Percentiles rank a stretch among this genome's conserved stretches.
These are phyloP conservation scores for Jacaranda mimosifolia DNA, from an alignment of 257 asterid genomes.

Conservation along the genomic window DNA sequence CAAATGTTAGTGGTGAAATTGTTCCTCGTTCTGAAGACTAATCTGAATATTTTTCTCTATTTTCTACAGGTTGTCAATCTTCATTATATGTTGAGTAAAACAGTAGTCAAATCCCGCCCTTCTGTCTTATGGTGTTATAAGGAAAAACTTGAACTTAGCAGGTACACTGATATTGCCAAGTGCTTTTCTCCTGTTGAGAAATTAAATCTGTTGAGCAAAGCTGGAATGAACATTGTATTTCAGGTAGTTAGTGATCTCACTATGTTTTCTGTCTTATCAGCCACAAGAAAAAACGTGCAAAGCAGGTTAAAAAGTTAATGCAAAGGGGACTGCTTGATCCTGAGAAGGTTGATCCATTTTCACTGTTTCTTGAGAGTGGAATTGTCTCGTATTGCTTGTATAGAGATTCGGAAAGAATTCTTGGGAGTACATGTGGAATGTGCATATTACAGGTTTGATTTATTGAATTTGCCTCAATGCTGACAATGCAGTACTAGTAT, in stretches of 20 bases:
- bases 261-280: slow-evolving; percentile 32
- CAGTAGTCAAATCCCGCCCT: slow-evolving; percentile 54
- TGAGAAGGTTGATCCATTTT: slow-evolving; percentile 57
- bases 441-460: slow-evolving; percentile 64
- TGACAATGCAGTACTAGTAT: background rate
- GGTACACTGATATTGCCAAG: slow-evolving; percentile 35
- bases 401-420: slow-evolving; percentile 64
- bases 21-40: no score
- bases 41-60: background rate
- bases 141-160: slow-evolving; percentile 71
- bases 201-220: background rate
- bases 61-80: slow-evolving; percentile 45
- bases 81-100: slow-evolving; percentile 59
- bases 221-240: background rate
- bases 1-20: no score
- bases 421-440: slow-evolving; percentile 73
- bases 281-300: slow-evolving; percentile 57
- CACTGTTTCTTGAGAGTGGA: slow-evolving; percentile 58
- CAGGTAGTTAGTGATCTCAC: slow-evolving; percentile 5
- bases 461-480: background rate
- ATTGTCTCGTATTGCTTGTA: slow-evolving; percentile 59
- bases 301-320: slow-evolving; percentile 55
- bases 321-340: slow-evolving; percentile 54
- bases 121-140: slow-evolving; percentile 68
- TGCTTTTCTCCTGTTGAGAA: background rate